Conservation (phyloP, 176 grass and related monocot genomes). For the Oropetium thomaeum region DNA sequence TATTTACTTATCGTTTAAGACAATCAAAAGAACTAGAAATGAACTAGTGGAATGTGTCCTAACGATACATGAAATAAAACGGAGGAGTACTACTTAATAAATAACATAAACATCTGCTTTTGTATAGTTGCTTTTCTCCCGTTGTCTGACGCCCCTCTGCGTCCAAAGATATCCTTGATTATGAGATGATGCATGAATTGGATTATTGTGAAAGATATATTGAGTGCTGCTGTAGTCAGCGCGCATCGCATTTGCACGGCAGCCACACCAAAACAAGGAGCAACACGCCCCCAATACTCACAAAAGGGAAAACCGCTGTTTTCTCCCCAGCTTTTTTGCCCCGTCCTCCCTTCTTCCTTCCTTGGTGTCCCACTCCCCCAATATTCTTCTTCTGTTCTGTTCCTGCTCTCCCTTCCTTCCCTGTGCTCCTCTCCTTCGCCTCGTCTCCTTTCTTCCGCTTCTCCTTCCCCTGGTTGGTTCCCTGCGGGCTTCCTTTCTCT, state of each 20-base stretch:
- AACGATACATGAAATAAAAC: too few relatives aligned
- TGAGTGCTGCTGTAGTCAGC: not conserved
- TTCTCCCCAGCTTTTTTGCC: conserved; percentile 7
- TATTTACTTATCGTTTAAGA: too few relatives aligned
- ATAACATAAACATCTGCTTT: too few relatives aligned
- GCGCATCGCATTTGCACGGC: not conserved
- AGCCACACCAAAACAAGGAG: conserved; percentile 3
- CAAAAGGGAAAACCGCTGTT: conserved; percentile 29
- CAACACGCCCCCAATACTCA: not conserved
- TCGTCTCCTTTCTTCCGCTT: conserved; percentile 29
- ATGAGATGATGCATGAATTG: not conserved
- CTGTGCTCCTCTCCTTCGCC: conserved; percentile 6
- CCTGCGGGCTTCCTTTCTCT: not conserved
- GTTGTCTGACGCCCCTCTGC: not conserved
- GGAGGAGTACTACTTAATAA: too few relatives aligned
- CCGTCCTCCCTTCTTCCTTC: not conserved
- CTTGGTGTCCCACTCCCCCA: conserved; percentile 7
- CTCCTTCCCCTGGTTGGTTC: not conserved
- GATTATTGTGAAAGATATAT: not conserved
- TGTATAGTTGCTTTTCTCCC: not conserved
- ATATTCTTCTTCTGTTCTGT: conserved; percentile 34
- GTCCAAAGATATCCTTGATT: not conserved
- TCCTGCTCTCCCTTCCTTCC: not conserved
- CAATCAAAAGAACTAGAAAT: too few relatives aligned
- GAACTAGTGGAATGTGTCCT: too few relatives aligned